Evolutionary conservation across 208 protist genomes (phyloP).

Genomic region (Porcisia hertigi): DNA sequence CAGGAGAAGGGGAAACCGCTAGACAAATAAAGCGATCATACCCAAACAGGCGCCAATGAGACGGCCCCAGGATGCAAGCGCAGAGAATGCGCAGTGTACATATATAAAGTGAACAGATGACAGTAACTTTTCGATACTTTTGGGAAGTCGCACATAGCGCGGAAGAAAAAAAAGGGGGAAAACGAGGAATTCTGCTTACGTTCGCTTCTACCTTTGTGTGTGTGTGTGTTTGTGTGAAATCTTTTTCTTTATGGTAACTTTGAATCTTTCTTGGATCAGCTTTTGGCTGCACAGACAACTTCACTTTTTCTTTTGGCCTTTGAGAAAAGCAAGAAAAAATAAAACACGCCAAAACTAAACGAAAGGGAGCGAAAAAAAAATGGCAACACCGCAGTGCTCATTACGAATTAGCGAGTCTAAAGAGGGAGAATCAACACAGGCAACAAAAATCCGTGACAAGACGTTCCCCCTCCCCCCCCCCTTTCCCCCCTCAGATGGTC

Average conservation of each 20-base stretch:
- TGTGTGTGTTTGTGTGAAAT: background rate
- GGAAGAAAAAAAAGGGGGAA: slow-evolving; percentile 1
- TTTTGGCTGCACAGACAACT: background rate
- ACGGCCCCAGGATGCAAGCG: background rate
- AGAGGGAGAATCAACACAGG: background rate
- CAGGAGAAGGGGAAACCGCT: no score
- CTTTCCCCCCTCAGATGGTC: background rate
- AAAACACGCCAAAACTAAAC: background rate
- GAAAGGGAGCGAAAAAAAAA: background rate
- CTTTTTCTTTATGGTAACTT: background rate
- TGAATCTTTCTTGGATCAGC: background rate
- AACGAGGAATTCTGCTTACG: background rate
- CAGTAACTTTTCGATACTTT: background rate
- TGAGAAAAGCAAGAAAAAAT: background rate
- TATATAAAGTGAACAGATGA: background rate
- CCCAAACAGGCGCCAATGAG: background rate
- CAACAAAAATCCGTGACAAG: background rate
- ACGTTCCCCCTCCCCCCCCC: background rate
- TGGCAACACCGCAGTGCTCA: background rate
- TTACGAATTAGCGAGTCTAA: slow-evolving; percentile 4
- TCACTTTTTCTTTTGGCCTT: background rate
- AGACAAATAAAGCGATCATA: background rate
- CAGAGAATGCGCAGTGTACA: no score
- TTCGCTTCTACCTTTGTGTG: background rate
- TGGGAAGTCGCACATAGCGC: background rate